These are phyloP conservation scores for Starmerella apis DNA, from an alignment of 805 yeast species.

Conservation along the genomic window DNA sequence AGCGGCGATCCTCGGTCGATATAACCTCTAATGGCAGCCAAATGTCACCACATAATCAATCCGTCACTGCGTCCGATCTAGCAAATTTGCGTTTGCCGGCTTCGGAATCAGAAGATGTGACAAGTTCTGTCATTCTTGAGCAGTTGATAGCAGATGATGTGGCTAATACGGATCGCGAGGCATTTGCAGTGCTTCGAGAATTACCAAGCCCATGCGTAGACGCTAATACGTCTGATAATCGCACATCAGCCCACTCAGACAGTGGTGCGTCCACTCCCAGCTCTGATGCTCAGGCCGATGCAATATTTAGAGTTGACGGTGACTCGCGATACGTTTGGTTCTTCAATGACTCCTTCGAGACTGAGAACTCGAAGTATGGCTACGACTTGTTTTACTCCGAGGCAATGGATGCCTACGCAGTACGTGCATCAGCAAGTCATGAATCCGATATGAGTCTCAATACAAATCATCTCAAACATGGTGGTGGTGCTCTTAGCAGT, in stretches of 20 bases:
- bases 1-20: not conserved
- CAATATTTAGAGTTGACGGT: constrained; percentile 7
- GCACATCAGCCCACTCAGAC: no score
- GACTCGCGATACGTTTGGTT: constrained; percentile 26
- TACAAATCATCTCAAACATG: not conserved
- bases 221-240: not conserved
- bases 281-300: constrained; percentile 4
- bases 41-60: not conserved
- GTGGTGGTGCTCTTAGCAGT: not conserved
- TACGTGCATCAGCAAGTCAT: constrained; percentile 9
- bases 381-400: constrained; percentile 26
- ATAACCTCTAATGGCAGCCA: not conserved
- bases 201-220: not conserved
- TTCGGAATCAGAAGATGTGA: not conserved
- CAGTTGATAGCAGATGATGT: not conserved
- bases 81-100: not conserved
- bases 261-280: no score
- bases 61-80: not conserved
- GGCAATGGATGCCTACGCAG: constrained; percentile 11
- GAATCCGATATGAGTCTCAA: not conserved
- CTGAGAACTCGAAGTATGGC: constrained; percentile 24
- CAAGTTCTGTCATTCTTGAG: not conserved
- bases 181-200: not conserved
- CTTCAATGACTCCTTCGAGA: constrained; percentile 25
- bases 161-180: not conserved